Evolutionary conservation across 805 yeast species (phyloP).

Genomic region (Ascoidea rubescens): DNA sequence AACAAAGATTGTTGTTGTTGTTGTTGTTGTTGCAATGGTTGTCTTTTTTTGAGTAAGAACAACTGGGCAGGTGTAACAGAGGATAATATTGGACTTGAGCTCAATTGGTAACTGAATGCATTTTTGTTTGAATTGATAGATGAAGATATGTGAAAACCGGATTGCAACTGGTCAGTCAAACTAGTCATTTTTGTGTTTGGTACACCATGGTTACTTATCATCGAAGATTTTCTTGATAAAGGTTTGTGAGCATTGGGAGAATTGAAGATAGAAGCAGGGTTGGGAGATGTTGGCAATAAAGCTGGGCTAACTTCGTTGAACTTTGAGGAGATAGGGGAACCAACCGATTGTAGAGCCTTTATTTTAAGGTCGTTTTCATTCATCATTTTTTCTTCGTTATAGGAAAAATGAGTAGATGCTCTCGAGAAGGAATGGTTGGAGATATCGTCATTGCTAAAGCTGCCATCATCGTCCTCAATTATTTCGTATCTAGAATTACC

Average conservation of each 20-base stretch:
- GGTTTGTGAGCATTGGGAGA: slow-evolving; percentile 4
- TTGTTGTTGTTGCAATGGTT: slow-evolving; percentile 7
- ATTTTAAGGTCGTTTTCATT: slow-evolving; percentile 57
- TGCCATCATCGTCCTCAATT: slow-evolving; percentile 8
- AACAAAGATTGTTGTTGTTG: neutral
- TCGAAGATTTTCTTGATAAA: slow-evolving; percentile 19
- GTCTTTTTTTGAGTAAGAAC: neutral
- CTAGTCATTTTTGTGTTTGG: slow-evolving; percentile 20
- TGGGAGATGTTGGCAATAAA: slow-evolving; percentile 3
- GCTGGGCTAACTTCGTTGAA: slow-evolving; percentile 1
- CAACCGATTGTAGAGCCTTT: slow-evolving; percentile 38
- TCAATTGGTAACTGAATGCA: neutral
- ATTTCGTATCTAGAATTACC: neutral
- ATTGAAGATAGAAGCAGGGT: slow-evolving; percentile 6
- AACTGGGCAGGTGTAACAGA: neutral
- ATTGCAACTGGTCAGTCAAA: neutral
- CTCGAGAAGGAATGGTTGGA: neutral
- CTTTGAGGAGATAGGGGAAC: slow-evolving; percentile 10
- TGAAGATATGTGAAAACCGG: neutral
- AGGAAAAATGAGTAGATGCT: slow-evolving; percentile 41
- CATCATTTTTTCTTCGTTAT: slow-evolving; percentile 49
- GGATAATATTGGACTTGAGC: neutral
- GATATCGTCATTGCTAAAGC: neutral
- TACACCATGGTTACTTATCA: slow-evolving; percentile 24
- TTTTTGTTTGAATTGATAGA: too few species aligned